A percentile compares a stretch with the other conserved stretches of the same genome.
phyloP scores from a whole-genome alignment of 2,329 filamentous ascomycete species.

The Diaporthe sp. region DNA sequence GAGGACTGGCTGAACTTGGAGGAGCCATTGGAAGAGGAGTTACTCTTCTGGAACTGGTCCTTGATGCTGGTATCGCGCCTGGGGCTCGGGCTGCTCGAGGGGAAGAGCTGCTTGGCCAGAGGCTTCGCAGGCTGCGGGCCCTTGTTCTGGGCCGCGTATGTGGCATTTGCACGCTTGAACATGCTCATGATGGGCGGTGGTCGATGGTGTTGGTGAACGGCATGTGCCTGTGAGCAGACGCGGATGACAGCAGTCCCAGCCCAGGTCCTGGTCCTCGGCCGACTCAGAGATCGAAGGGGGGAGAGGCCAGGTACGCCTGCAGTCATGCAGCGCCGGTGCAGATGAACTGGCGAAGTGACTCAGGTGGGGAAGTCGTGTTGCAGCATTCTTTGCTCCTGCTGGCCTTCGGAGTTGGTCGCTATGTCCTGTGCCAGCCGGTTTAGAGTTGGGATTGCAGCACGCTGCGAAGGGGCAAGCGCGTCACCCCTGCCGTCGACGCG shows the following conservation, averaged over 20 bases:
- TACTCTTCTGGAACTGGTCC: slow-evolving; percentile 60
- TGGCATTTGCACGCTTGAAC: slow-evolving; percentile 41
- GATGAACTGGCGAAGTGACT: slow-evolving; percentile 21
- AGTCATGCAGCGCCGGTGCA: slow-evolving; percentile 43
- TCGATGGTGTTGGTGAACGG: background rate
- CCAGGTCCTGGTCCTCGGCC: slow-evolving; percentile 31
- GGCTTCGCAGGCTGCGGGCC: slow-evolving; percentile 42
- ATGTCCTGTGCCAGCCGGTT: slow-evolving; percentile 6
- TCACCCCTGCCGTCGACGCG: slow-evolving; percentile 13
- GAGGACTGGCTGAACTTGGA: slow-evolving; percentile 32
- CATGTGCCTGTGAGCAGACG: slow-evolving; percentile 15
- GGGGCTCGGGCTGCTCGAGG: slow-evolving; percentile 66
- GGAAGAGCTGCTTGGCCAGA: slow-evolving; percentile 66
- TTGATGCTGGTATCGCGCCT: slow-evolving; percentile 61
- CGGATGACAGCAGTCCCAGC: slow-evolving; percentile 18
- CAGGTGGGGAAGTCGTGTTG: slow-evolving; percentile 28
- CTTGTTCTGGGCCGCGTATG: slow-evolving; percentile 53
- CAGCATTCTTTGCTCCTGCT: slow-evolving; percentile 19
- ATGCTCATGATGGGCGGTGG: slow-evolving; percentile 31
- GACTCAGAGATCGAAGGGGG: slow-evolving; percentile 40
- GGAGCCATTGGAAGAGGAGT: slow-evolving; percentile 47
- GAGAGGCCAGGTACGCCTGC: slow-evolving; percentile 37
- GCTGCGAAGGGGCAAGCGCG: slow-evolving; percentile 17
- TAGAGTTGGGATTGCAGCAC: slow-evolving; percentile 9
- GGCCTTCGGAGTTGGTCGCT: slow-evolving; percentile 29